Evolutionary conservation across 768 basidiomycete genomes (phyloP), one percentile per base, ranked within the genome.

Genomic region (Tephrocybe sp.): DNA sequence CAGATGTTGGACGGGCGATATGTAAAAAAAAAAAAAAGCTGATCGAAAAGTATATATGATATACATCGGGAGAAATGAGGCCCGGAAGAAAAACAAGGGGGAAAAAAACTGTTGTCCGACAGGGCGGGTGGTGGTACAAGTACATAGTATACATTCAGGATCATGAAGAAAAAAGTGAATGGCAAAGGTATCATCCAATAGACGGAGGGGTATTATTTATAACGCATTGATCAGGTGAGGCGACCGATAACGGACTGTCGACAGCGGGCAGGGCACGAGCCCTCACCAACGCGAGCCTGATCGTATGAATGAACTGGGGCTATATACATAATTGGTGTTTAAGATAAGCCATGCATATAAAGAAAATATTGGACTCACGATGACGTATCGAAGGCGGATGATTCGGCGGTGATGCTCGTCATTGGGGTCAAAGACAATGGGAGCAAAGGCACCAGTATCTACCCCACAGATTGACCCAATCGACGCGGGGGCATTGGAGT

Each of bases 321-420:
- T 48, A 17, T 20, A 14, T 13, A 30, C 16, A 14, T 2, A 17
- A 3, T 31, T 47, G 1, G 20, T 23, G 17, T 22, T 35, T 32
- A 34, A 33, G 19, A 35, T 23, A 19, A 35, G 35, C 8, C 5
- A 26, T 22, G 32, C n/a, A n/a, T 7, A 10, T 22, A 2, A 4
- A 38, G 35, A 16, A n/a, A n/a, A n/a, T n/a, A n/a, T n/a, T n/a
- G n/a, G n/a, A 33, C 48, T 32, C 23, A 48, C 48, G 4, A 48
- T 33, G 8, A 48, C 11, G 3, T 22, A n/a, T 1, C 39, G 39
- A 2, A 48, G 31, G n/a, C 48, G 48, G 4, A 48, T 11, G 5
- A 48, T 2, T 4, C 48, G 13, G 1, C 30, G 38, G 5, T 38
- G 39, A 7, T 16, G 31, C 16, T 39, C 38, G 16, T 48, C 38